Evolutionary conservation across 2,329 filamentous ascomycete species (phyloP), one percentile per base, ranked within the genome.

Genomic region (Exophiala bonariae): DNA sequence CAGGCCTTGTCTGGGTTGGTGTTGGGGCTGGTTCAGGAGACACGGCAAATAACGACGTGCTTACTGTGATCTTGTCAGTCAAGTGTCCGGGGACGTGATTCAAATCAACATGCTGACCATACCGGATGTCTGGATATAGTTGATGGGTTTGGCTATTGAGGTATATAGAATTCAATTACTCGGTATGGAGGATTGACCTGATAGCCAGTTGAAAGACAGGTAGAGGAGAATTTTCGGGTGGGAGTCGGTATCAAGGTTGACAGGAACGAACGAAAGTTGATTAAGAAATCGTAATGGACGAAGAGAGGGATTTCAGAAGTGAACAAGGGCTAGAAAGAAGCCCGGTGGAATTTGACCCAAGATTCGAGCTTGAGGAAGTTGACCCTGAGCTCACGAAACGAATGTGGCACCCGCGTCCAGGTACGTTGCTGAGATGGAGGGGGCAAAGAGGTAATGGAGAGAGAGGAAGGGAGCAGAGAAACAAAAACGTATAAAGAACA

Each of bases 381-480:
- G 23, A 34, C 33, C 38, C 23, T 26, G 23, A 49, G 46, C 45
- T 52, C 48, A 49, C 32, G 46, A 52, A 55, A 55, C 49, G 52
- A 55, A 52, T 38, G 52, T 46, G 32, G 49, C 41, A 44, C 45
- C 47, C 43, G 47, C 49, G 52, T 49, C 33, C 32, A 33, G 23
- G 23, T 6, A 6, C 23, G 23, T 11, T 26, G 6, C 23, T 26
- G 11, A 26, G 11, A 31, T 44, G 33, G 35, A 39, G 13, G 43
- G 36, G 36, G 39, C 47, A 23, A 47, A 35, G 41, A 8, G 8
- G 4, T 18, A 39, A 32, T 16, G 19, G 41, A 39, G 18, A 14
- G 13, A 40, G 23, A 42, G 18, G 41, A 20, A 36, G 17, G 17
- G 33, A 16, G 44, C 34, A 40, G 28, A 34, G 41, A 35, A 18